Percentiles rank a stretch among this genome's conserved stretches.
These are phyloP conservation scores for Cyclotella atomus DNA, from an alignment of 108 stramenopile genomes.

Conservation along the genomic window DNA sequence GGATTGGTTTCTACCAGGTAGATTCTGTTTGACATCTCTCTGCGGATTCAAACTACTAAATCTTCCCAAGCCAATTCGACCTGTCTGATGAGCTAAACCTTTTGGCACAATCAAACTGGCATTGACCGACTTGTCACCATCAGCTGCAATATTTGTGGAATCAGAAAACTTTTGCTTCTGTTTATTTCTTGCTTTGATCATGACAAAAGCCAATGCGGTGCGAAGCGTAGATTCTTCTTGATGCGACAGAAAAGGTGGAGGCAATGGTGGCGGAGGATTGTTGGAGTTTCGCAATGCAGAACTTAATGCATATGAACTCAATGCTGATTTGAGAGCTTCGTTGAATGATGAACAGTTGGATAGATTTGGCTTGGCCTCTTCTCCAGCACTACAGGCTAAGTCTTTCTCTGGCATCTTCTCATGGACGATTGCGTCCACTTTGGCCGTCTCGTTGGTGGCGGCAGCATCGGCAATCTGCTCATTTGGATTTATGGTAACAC, in stretches of 20 bases:
- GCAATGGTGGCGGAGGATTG: conserved; percentile 23
- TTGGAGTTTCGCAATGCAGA: background rate
- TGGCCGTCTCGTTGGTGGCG: too few species aligned
- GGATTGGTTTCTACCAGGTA: background rate
- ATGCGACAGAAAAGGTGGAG: conserved; percentile 50
- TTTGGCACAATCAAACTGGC: too few species aligned
- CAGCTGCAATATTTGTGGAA: too few species aligned
- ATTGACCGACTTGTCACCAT: too few species aligned
- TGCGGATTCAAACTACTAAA: background rate
- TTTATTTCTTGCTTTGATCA: conserved; percentile 26
- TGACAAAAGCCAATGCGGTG: conserved; percentile 47
- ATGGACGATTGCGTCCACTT: too few species aligned
- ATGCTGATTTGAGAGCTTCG: conserved; percentile 23
- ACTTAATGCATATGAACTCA: conserved; percentile 16
- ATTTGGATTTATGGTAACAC: too few species aligned
- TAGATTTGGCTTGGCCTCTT: background rate
- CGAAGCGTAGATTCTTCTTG: conserved; percentile 41
- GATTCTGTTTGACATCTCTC: background rate
- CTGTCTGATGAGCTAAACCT: background rate
- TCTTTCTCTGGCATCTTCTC: too few species aligned
- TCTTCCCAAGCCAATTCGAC: background rate
- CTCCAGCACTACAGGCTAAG: too few species aligned
- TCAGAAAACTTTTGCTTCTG: too few species aligned
- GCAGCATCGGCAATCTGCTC: too few species aligned
- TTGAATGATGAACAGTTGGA: conserved; percentile 19